Base-by-base conservation (phyloP, 768 basidiomycete species). In the Dacryopinax primogenitus region DNA sequence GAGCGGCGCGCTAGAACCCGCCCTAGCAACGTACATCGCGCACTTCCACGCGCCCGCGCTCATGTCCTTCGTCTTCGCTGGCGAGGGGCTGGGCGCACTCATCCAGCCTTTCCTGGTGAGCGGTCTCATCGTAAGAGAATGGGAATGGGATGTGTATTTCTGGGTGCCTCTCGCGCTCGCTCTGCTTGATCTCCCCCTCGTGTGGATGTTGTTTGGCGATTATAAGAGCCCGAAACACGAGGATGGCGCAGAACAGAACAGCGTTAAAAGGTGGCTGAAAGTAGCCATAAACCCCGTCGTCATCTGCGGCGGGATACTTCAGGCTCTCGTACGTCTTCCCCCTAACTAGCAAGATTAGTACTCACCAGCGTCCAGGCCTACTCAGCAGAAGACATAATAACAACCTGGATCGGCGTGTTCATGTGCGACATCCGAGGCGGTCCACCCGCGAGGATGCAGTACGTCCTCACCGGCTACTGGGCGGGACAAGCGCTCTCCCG, bases 401-500 rank as follows among this genome's bases (percentile, higher is more conserved):
- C 51, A 6, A 58, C 51, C 26, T 58, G 51, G 51, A 58, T 58
- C 23, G 51, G 51, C 11, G 51, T 58, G 26, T 58, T 58, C 51
- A 58, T 58, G 51, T 58, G 51, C 51, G 51, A 58, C 26, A 58
- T 58, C 51, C 51, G 51, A 58, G 26, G 30, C 30, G 51, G 51
- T 11, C 51, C 9, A 7, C 13, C 51, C 23, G 51, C 51, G 51
- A 13, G 21, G 3, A 58, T 58, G 51, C 51, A 58, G 18, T 58
- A 58, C 51, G 32, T 58, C 51, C 51, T 58, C 13, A 58, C 51
- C 26, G 51, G 51, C 51, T 58, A 58, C 51, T 58, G 51, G 51
- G 51, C 51, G 9, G 51, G 51, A 13, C 51, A 58, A 58, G 51
- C 51, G 51, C 13, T 58, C 51, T 4, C 4, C 13, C 51, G 51